Conservation (phyloP, 352 stramenopile species). For the Elongisporangium prolatum region DNA sequence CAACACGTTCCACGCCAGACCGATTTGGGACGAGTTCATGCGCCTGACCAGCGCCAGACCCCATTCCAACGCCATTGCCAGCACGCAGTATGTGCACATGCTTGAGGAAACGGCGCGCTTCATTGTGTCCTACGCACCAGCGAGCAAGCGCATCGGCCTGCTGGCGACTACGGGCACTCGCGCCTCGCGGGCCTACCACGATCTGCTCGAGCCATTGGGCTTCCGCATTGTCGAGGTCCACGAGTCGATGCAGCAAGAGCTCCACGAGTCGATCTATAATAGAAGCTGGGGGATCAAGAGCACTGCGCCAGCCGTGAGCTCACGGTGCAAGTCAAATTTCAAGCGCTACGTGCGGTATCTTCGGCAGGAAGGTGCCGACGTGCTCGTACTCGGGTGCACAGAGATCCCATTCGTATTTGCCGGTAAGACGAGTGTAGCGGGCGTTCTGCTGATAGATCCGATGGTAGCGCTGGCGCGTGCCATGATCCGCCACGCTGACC, state of each 20-base stretch:
- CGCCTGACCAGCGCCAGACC: slow-evolving; percentile 18
- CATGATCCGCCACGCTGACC: slow-evolving; percentile 62
- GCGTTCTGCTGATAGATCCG: slow-evolving; percentile 55
- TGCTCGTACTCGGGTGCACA: slow-evolving; percentile 72
- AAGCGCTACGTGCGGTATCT: slow-evolving; percentile 48
- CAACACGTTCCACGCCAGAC: slow-evolving; percentile 72
- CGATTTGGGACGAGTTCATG: slow-evolving; percentile 73
- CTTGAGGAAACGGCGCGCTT: slow-evolving; percentile 64
- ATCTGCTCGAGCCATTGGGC: slow-evolving; percentile 53
- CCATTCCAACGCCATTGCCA: neutral
- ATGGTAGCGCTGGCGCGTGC: slow-evolving; percentile 70
- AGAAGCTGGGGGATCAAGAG: slow-evolving; percentile 72
- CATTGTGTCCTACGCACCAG: slow-evolving; percentile 38
- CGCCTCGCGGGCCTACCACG: slow-evolving; percentile 60
- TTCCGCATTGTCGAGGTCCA: slow-evolving; percentile 55
- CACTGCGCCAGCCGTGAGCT: slow-evolving; percentile 49
- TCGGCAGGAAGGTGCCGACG: slow-evolving; percentile 38
- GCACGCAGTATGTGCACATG: slow-evolving; percentile 55
- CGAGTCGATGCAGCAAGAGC: slow-evolving; percentile 40
- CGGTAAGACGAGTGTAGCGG: slow-evolving; percentile 34
- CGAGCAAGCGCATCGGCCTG: slow-evolving; percentile 44
- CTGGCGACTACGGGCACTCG: slow-evolving; percentile 68
- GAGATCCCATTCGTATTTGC: slow-evolving; percentile 75
- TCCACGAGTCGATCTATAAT: slow-evolving; percentile 76
- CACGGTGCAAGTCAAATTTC: slow-evolving; percentile 52